phyloP scores from a whole-genome alignment of 169 alveolate genomes.

The Blepharisma undulans region DNA sequence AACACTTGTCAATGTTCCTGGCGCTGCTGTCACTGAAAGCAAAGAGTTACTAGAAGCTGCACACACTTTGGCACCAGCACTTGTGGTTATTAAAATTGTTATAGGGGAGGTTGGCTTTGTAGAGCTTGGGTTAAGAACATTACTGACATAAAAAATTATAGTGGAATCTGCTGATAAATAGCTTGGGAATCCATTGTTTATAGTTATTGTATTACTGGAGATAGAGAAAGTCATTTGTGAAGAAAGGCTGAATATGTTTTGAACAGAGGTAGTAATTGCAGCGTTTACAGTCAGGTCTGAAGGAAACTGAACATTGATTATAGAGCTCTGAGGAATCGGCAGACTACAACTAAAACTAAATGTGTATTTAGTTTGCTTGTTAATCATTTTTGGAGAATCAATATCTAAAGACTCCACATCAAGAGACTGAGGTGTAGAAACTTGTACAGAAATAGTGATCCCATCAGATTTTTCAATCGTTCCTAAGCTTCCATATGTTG shows the following conservation, averaged over 20 bases:
- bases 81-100: background rate
- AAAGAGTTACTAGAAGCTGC: background rate
- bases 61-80: background rate
- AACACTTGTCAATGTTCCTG: background rate
- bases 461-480: background rate
- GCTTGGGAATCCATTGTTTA: background rate
- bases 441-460: background rate
- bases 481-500: background rate
- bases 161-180: background rate
- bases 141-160: background rate
- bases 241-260: background rate
- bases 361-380: background rate
- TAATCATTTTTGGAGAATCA: background rate
- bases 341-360: background rate
- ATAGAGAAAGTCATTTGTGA: background rate
- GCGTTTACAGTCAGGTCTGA: background rate
- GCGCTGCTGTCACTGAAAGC: background rate
- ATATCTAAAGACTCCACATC: background rate
- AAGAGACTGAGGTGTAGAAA: background rate
- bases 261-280: background rate
- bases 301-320: background rate
- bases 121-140: background rate
- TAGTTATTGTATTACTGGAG: background rate
- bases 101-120: conserved; percentile 10
- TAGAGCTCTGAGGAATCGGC: background rate